A percentile compares a stretch with the other conserved stretches of the same genome.
These are phyloP conservation scores for Panicum virgatum DNA, from an alignment of 202 grass and related monocot species.

Conservation along the genomic window DNA sequence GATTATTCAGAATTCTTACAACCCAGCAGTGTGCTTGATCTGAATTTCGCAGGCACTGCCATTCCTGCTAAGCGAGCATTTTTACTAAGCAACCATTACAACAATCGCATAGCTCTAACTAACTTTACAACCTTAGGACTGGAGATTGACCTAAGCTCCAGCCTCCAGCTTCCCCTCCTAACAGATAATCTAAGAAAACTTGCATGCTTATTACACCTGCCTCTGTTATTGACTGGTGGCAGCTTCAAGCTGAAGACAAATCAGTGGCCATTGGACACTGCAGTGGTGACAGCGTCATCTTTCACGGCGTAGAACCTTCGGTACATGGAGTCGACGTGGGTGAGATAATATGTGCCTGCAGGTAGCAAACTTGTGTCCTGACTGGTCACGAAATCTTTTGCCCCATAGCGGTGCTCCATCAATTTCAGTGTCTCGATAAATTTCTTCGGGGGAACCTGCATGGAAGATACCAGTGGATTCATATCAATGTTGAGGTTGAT, in stretches of 20 bases:
- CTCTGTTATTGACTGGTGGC: slow-evolving; percentile 13
- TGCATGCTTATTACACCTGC: slow-evolving; percentile 15
- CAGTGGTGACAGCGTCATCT: slow-evolving; percentile 11
- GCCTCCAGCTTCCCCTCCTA: neutral
- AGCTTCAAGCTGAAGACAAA: neutral
- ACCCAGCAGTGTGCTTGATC: neutral
- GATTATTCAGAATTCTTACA: slow-evolving; percentile 48
- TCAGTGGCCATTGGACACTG: slow-evolving; percentile 52
- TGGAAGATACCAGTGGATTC: neutral
- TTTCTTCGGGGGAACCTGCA: slow-evolving; percentile 64
- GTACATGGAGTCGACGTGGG: slow-evolving; percentile 81
- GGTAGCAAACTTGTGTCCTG: slow-evolving; percentile 67
- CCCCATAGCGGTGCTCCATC: slow-evolving; percentile 91
- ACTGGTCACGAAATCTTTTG: slow-evolving; percentile 87
- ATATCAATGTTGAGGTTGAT: neutral
- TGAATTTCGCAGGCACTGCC: neutral
- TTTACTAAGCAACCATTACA: slow-evolving; percentile 22
- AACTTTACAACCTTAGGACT: slow-evolving; percentile 38
- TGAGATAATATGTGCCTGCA: slow-evolving; percentile 82
- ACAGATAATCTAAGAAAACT: slow-evolving; percentile 19
- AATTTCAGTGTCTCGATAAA: slow-evolving; percentile 78
- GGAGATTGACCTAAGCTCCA: slow-evolving; percentile 19
- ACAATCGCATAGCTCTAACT: slow-evolving; percentile 30
- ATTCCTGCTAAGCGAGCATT: neutral
- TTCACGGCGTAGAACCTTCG: slow-evolving; percentile 72